Evolutionary conservation across 352 stramenopile genomes (phyloP).

Genomic region (Albugo laibachii): DNA sequence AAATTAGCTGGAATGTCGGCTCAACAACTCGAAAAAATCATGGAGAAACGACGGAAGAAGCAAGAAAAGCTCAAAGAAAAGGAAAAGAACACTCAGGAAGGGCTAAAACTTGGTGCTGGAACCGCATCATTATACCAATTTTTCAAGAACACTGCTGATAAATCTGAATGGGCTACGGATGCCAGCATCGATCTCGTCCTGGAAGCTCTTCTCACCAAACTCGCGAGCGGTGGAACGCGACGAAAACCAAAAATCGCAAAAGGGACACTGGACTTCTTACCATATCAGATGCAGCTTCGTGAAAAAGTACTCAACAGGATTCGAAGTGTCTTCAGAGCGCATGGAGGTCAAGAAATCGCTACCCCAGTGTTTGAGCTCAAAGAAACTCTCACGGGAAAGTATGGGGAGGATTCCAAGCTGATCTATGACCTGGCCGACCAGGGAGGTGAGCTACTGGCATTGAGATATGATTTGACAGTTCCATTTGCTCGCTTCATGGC

Average conservation of each 20-base stretch:
- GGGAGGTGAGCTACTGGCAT: slow-evolving; percentile 85
- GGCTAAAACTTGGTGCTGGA: slow-evolving; percentile 41
- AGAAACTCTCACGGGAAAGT: slow-evolving; percentile 97
- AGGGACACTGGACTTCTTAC: slow-evolving; percentile 91
- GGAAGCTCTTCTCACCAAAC: slow-evolving; percentile 38
- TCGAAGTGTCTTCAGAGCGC: slow-evolving; percentile 93
- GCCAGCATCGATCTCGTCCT: slow-evolving; percentile 19
- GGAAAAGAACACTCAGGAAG: slow-evolving; percentile 49
- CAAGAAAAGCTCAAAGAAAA: slow-evolving; percentile 70
- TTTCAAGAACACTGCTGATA: slow-evolving; percentile 1
- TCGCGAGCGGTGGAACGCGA: slow-evolving; percentile 49
- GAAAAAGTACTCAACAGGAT: slow-evolving; percentile 96
- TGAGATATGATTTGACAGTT: slow-evolving; percentile 96
- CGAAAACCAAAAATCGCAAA: slow-evolving; percentile 77
- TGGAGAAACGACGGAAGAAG: slow-evolving; percentile 73
- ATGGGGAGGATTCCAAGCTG: slow-evolving; percentile 97
- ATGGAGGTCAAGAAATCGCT: slow-evolving; percentile 95
- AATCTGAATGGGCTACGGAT: slow-evolving; percentile 16
- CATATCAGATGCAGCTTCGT: slow-evolving; percentile 92
- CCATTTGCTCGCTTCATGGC: slow-evolving; percentile 97
- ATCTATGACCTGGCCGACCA: slow-evolving; percentile 99
- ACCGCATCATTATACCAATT: slow-evolving; percentile 41
- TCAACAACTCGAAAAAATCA: slow-evolving; percentile 44
- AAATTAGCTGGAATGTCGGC: slow-evolving; percentile 63
- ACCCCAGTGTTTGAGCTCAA: slow-evolving; percentile 98